phyloP scores from a whole-genome alignment of 2,329 filamentous ascomycete species.

The Monilinia fructicola region DNA sequence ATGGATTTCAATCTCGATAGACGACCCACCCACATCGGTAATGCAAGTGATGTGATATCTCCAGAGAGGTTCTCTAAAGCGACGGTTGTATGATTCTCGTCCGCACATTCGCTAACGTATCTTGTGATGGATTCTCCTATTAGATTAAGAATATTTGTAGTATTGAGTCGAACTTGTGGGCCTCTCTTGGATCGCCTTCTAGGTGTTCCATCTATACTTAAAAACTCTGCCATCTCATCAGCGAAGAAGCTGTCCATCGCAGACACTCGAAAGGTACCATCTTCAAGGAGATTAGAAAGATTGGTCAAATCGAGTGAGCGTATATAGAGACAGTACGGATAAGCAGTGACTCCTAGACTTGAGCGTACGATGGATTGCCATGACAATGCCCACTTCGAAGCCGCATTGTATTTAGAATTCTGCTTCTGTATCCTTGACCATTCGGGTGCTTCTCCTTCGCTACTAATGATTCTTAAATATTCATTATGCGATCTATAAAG shows the following conservation, averaged over 20 bases:
- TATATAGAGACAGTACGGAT: slow-evolving; percentile 69
- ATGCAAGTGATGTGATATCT: slow-evolving; percentile 50
- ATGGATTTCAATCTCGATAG: slow-evolving; percentile 59
- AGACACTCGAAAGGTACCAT: slow-evolving; percentile 43
- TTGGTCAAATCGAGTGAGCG: slow-evolving; percentile 62
- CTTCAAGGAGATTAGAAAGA: slow-evolving; percentile 57
- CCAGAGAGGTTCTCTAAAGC: slow-evolving; percentile 59
- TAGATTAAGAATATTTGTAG: slow-evolving; percentile 45
- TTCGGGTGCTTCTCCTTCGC: slow-evolving; percentile 43
- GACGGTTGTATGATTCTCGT: slow-evolving; percentile 47
- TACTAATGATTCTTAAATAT: slow-evolving; percentile 46
- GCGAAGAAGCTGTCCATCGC: slow-evolving; percentile 45
- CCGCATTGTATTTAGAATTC: slow-evolving; percentile 17
- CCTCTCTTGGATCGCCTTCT: slow-evolving; percentile 34
- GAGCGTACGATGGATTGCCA: slow-evolving; percentile 71
- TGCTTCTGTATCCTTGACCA: slow-evolving; percentile 20
- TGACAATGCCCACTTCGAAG: slow-evolving; percentile 57
- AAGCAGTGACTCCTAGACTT: slow-evolving; percentile 59
- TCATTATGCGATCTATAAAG: slow-evolving; percentile 48
- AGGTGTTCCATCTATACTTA: slow-evolving; percentile 39
- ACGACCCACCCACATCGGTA: slow-evolving; percentile 59
- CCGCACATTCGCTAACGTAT: slow-evolving; percentile 46
- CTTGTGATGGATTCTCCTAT: slow-evolving; percentile 59
- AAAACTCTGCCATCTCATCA: slow-evolving; percentile 42
- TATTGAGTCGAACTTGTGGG: slow-evolving; percentile 39